These are phyloP conservation scores for Globisporangium yorkense DNA, from an alignment of 352 stramenopile genomes.

Conservation along the genomic window DNA sequence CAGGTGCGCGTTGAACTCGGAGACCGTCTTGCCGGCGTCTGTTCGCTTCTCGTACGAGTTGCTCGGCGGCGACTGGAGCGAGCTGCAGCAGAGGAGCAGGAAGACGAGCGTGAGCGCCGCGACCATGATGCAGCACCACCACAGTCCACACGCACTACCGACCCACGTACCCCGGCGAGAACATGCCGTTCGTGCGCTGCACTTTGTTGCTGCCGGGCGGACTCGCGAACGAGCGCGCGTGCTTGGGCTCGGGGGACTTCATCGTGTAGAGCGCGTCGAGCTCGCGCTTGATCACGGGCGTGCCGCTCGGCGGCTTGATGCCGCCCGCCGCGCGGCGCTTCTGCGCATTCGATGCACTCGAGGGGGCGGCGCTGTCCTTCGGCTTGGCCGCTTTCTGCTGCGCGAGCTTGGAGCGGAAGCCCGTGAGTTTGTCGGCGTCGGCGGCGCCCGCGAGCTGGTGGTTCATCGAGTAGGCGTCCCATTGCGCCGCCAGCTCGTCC, in stretches of 20 bases:
- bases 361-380: conserved; percentile 23
- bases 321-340: conserved; percentile 34
- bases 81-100: conserved; percentile 16
- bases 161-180: conserved; percentile 52
- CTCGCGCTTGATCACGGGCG: conserved; percentile 70
- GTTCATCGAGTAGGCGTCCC: conserved; percentile 87
- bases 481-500: conserved; percentile 72
- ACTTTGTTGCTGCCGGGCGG: conserved; percentile 54
- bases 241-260: conserved; percentile 70
- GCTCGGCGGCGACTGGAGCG: conserved; percentile 63
- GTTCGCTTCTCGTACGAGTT: conserved; percentile 70
- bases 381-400: conserved; percentile 44
- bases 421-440: conserved; percentile 48
- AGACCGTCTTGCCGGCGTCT: conserved; percentile 72
- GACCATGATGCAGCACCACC: too few relatives aligned
- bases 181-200: conserved; percentile 58
- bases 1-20: conserved; percentile 74
- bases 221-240: conserved; percentile 54
- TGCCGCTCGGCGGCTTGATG: conserved; percentile 28
- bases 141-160: not conserved
- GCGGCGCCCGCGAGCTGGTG: conserved; percentile 57
- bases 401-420: conserved; percentile 65
- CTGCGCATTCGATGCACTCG: conserved; percentile 8
- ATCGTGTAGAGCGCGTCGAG: conserved; percentile 64
- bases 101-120: not conserved